Base-by-base conservation (phyloP, 768 basidiomycete genomes). In the Psilocybe subaeruginosa region DNA sequence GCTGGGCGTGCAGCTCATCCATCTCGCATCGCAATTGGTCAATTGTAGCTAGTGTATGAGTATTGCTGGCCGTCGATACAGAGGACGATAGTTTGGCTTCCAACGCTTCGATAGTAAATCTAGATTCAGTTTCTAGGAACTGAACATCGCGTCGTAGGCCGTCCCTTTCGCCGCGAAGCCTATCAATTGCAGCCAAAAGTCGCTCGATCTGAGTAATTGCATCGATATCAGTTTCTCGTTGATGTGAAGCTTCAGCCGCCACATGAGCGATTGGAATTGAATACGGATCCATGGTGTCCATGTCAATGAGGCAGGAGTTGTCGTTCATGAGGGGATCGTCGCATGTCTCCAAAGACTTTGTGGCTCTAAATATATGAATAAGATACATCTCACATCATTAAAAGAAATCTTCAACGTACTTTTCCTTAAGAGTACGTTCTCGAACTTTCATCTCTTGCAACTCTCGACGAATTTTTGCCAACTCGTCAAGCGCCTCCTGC, bases 111-210 rank as follows among this genome's bases (percentile, higher is more conserved):
- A 86, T 80, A 2, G 85, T 76, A 66, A 91, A 89, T 64, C 77
- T 83, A 27, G 85, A 84, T 73, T 93, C 91, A 2, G 80, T 77
- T 64, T 89, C 82, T 56, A 89, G 75, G 72, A 92, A 93, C 52
- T 89, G 80, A 12, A 93, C 72, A 56, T 88, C 82, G 5, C 86
- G 81, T 54, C 81, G 81, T 29, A 91, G 78, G 49, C 73, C 76
- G 63, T 92, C 87, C 4, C 91, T 80, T 65, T 93, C 90, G 3
- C 72, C 71, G 4, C 91, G 86, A 49, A 92, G 76, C 35, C 91
- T 84, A n/a, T 86, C 83, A 46, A 91, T 77, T 1, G 90, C 86
- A 29, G 72, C 72, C 53, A 92, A 76, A 23, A 92, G 77, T 41
- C 81, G 83, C 62, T 84, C 84, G 35, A 89, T 77, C 47, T 82